Conservation (phyloP, 148 eudicot species). For the Mesembryanthemum crystallinum region DNA sequence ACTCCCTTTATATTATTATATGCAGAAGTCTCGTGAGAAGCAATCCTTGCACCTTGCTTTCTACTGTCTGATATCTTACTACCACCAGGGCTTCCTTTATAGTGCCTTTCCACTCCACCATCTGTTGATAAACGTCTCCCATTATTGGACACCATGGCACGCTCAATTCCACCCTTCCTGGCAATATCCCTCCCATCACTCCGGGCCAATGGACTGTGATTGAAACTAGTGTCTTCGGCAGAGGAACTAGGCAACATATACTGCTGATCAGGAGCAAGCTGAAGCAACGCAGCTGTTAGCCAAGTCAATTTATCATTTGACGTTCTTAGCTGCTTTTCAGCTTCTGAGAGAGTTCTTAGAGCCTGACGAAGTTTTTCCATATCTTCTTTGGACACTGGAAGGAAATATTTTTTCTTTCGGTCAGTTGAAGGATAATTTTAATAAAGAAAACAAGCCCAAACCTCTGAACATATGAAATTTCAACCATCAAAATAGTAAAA, state of each 20-base stretch:
- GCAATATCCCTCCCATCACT: conserved; percentile 42
- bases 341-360: conserved; percentile 82
- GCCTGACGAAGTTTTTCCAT: conserved; percentile 95
- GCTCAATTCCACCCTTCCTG: conserved; percentile 46
- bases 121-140: conserved; percentile 40
- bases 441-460: background rate
- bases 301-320: conserved; percentile 85
- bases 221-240: conserved; percentile 53
- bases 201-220: conserved; percentile 48
- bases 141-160: conserved; percentile 32
- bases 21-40: conserved; percentile 34
- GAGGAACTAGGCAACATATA: conserved; percentile 72
- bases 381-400: conserved; percentile 78
- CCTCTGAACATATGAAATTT: background rate
- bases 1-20: conserved; percentile 33
- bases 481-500: background rate
- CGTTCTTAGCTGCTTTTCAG: conserved; percentile 87
- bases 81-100: conserved; percentile 42
- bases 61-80: conserved; percentile 36
- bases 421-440: conserved; percentile 1
- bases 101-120: conserved; percentile 27
- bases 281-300: conserved; percentile 91
- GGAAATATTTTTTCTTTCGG: background rate
- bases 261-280: conserved; percentile 93
- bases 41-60: conserved; percentile 34